These are phyloP conservation scores for Amphirosellinia nigrospora DNA, from an alignment of 495 filamentous ascomycete species.

Conservation along the genomic window DNA sequence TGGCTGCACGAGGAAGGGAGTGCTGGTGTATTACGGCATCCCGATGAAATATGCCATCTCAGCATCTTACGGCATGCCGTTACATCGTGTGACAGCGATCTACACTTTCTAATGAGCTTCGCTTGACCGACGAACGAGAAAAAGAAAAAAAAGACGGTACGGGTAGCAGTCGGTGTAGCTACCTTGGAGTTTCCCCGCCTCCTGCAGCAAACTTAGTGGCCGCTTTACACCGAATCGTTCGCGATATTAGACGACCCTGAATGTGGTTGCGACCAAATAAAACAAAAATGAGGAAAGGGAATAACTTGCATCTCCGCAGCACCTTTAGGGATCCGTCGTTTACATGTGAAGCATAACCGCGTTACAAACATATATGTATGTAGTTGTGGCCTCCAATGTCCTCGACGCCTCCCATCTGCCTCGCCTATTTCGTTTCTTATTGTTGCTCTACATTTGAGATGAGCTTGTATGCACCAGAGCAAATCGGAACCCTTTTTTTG, in stretches of 20 bases:
- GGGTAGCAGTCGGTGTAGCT: not conserved
- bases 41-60: not conserved
- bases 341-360: not conserved
- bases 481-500: not conserved
- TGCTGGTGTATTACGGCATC: not conserved
- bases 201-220: not conserved
- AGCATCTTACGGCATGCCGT: not conserved
- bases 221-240: not conserved
- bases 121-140: not conserved
- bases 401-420: not conserved
- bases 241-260: not conserved
- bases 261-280: not conserved
- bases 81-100: not conserved
- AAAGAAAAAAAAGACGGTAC: not conserved
- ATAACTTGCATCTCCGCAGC: not conserved
- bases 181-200: not conserved
- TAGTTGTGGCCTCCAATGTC: not conserved
- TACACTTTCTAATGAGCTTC: not conserved
- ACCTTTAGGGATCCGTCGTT: not conserved
- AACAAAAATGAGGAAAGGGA: not conserved
- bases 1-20: too few relatives aligned
- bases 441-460: not conserved
- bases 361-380: not conserved
- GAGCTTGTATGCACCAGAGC: not conserved
- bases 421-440: not conserved